A percentile compares a stretch with the other conserved stretches of the same genome.
These are phyloP conservation scores for Thalassia testudinum DNA, from an alignment of 116 monocot genomes.

Conservation along the genomic window DNA sequence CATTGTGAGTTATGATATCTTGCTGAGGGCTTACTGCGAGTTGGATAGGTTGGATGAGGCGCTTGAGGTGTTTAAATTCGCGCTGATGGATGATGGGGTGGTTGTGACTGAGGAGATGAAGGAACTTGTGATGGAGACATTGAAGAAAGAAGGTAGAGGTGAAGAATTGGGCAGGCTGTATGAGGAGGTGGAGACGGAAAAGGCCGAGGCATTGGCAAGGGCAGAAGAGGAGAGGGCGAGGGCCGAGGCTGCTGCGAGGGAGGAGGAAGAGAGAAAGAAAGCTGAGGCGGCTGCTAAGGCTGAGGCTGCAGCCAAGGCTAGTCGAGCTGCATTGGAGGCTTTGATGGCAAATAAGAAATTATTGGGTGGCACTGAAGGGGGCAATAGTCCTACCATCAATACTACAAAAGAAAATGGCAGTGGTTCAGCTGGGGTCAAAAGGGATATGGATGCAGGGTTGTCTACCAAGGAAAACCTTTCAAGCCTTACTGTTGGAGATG, in stretches of 20 bases:
- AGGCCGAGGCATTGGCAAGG: slow-evolving; percentile 63
- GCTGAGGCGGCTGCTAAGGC: slow-evolving; percentile 85
- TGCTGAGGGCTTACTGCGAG: slow-evolving; percentile 41
- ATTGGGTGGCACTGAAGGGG: too few relatives aligned
- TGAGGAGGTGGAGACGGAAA: slow-evolving; percentile 79
- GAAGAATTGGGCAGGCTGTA: slow-evolving; percentile 44
- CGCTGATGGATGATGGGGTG: slow-evolving; percentile 65
- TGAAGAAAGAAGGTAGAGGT: slow-evolving; percentile 56
- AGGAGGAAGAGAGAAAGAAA: slow-evolving; percentile 87
- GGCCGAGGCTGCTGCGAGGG: slow-evolving; percentile 65
- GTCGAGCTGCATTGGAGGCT: slow-evolving; percentile 82
- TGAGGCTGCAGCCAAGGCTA: slow-evolving; percentile 68
- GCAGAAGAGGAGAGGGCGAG: slow-evolving; percentile 80
- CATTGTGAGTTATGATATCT: slow-evolving; percentile 47
- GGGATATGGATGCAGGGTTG: background rate
- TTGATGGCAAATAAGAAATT: slow-evolving; percentile 44
- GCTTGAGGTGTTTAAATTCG: slow-evolving; percentile 38
- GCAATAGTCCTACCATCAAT: too few relatives aligned
- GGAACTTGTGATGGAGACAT: slow-evolving; percentile 38
- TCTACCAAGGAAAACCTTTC: too few relatives aligned
- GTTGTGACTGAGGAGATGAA: slow-evolving; percentile 51
- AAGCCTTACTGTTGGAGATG: background rate
- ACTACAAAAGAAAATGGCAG: too few relatives aligned
- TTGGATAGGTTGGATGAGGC: slow-evolving; percentile 51
- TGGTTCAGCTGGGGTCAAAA: slow-evolving; percentile 1